These are phyloP conservation scores for Vachellia collinsii DNA, from an alignment of 306 rosid genomes.

Conservation along the genomic window DNA sequence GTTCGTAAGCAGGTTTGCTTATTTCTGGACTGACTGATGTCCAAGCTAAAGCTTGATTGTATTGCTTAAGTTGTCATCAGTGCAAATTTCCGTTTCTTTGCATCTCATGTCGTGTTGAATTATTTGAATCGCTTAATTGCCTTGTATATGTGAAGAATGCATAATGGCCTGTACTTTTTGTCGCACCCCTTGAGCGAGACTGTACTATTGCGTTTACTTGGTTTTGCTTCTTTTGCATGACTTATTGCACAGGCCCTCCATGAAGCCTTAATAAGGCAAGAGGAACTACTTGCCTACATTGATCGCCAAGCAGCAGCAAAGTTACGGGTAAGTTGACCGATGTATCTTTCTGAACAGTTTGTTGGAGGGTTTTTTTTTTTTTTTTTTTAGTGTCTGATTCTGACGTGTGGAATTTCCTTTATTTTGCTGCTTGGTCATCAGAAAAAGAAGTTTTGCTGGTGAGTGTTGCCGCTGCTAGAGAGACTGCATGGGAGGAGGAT, in stretches of 20 bases:
- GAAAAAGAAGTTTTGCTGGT: conserved; percentile 94
- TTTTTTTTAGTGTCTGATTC: not conserved
- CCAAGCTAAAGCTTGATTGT: not conserved
- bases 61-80: not conserved
- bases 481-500: conserved; percentile 35
- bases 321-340: conserved; percentile 62
- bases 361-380: not conserved
- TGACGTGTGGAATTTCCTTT: conserved; percentile 18
- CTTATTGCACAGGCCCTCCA: conserved; percentile 69
- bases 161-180: not conserved
- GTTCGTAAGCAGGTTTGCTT: not conserved
- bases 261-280: conserved; percentile 92
- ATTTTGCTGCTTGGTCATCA: conserved; percentile 43
- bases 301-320: conserved; percentile 86
- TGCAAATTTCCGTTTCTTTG: not conserved
- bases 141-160: not conserved
- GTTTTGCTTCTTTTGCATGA: not conserved
- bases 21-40: not conserved
- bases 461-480: conserved; percentile 70
- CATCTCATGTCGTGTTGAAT: not conserved
- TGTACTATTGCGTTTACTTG: conserved; percentile 17
- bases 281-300: conserved; percentile 88
- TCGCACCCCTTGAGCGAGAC: not conserved
- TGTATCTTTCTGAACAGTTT: not conserved
- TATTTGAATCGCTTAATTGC: conserved; percentile 13